Base-by-base conservation (phyloP, 305 asterid species). In the Fraxinus ornus region DNA sequence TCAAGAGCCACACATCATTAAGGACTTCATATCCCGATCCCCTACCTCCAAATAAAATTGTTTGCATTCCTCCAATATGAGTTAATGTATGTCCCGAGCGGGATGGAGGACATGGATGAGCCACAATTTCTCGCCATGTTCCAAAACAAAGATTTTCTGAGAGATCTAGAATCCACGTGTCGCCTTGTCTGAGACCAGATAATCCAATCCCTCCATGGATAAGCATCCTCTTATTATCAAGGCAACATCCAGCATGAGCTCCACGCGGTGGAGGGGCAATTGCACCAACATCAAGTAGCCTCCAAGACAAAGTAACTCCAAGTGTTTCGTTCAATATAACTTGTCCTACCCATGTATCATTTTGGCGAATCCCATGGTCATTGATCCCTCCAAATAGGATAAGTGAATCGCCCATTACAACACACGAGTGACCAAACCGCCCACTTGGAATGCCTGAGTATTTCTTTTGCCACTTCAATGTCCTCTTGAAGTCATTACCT, bases 71-170 rank as follows among this genome's bases (percentile, higher is more conserved):
- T 6, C 91, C 97, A 57, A 92, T 83, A 76, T 83, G 88, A 13
- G 98, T 95, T 66, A 96, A n/a, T 1, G 98, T 91, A 88, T 96
- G 99, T 1, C 99, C 99, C 3, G 99, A 96, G 17, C 98, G 93
- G 5, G 98, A 86, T 4, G 97, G 88, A 9, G 99, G 99, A 41
- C 90, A 83, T 9, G 97, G 88, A 39, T 83, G 87, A 3, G 91
- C 81, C 37, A 64, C 84, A 24, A 93, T 78, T 83, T 93, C 90
- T 10, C 30, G 87, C 99, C 99, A 95, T 9, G 91, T 89, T 79
- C 97, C 98, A 47, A 77, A 77, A 74, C 75, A 75, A 74, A 86
- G 89, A 78, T 92, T 93, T 76, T 95, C 95, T 0, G 98, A 87
- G 28, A 93, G 91, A 37, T 91, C 84, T 17, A 95, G 89, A 75